Conservation (phyloP, 768 basidiomycete species). For the Tephrocybe sp. region DNA sequence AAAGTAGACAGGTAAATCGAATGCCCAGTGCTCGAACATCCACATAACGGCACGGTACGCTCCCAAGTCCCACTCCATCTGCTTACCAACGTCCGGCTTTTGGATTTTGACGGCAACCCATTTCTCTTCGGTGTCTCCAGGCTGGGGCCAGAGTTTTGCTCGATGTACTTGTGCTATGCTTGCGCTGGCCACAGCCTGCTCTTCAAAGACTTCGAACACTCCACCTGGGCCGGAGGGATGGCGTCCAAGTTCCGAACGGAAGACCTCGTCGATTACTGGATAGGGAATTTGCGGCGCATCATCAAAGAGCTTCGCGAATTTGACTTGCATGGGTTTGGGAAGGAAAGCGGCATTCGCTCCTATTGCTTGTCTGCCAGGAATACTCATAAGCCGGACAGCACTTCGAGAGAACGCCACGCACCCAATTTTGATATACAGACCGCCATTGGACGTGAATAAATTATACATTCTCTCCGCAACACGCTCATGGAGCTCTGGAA, state of each 20-base stretch:
- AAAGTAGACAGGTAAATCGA: conserved; percentile 84
- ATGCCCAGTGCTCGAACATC: conserved; percentile 75
- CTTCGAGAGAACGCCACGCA: conserved; percentile 11
- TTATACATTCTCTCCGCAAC: conserved; percentile 76
- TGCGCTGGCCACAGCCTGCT: conserved; percentile 77
- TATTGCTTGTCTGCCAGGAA: conserved; percentile 61
- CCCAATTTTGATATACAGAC: conserved; percentile 84
- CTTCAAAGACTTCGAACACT: conserved; percentile 77
- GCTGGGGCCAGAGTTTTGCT: conserved; percentile 51
- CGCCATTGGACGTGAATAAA: conserved; percentile 79
- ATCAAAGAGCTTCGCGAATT: conserved; percentile 83
- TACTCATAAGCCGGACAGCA: background rate
- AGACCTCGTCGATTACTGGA: conserved; percentile 62
- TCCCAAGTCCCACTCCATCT: conserved; percentile 82
- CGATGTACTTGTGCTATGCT: conserved; percentile 92
- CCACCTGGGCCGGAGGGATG: conserved; percentile 66
- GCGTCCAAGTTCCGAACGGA: conserved; percentile 64
- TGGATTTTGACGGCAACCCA: conserved; percentile 95
- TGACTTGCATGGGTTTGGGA: conserved; percentile 78
- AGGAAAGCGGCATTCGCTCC: conserved; percentile 85
- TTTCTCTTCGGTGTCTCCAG: conserved; percentile 40
- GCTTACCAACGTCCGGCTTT: conserved; percentile 83
- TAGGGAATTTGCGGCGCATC: conserved; percentile 85
- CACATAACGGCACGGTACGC: conserved; percentile 73
- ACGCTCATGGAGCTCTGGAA: conserved; percentile 80